Percentiles rank a stretch among this genome's conserved stretches.
Evolutionary conservation across 2,329 filamentous ascomycete species (phyloP).

Genomic region (Amesomyces nigricolor): DNA sequence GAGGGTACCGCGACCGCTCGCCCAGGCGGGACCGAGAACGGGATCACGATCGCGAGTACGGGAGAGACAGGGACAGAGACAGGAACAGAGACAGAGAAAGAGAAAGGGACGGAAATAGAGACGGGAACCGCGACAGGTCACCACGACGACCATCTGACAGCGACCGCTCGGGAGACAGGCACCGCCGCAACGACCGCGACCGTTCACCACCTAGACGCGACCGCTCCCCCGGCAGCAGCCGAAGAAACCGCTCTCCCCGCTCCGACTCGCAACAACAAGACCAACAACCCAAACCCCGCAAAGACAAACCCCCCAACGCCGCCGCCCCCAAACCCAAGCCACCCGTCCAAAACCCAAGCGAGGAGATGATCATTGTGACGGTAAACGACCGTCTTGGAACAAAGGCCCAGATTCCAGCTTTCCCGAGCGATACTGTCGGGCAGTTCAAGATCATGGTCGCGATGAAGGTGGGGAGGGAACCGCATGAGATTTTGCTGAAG

Average conservation of each 20-base stretch:
- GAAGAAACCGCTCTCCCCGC: no score
- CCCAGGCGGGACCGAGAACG: slow-evolving; percentile 19
- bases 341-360: slow-evolving; percentile 30
- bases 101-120: slow-evolving; percentile 25
- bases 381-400: slow-evolving; percentile 94
- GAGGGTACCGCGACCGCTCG: slow-evolving; percentile 29
- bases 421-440: slow-evolving; percentile 76
- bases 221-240: no score
- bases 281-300: slow-evolving; percentile 24
- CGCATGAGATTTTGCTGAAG: slow-evolving; percentile 87
- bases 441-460: slow-evolving; percentile 91
- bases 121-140: slow-evolving; percentile 24
- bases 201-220: slow-evolving; percentile 15
- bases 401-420: slow-evolving; percentile 88
- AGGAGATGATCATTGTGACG: slow-evolving; percentile 90
- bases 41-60: slow-evolving; percentile 22
- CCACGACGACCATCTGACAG: slow-evolving; percentile 20
- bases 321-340: slow-evolving; percentile 26
- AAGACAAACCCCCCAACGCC: slow-evolving; percentile 29
- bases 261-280: neutral
- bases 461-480: slow-evolving; percentile 78
- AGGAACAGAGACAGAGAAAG: slow-evolving; percentile 30
- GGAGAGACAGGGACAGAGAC: slow-evolving; percentile 27
- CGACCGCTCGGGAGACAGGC: slow-evolving; percentile 31
- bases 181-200: slow-evolving; percentile 35